phyloP scores from a whole-genome alignment of 768 basidiomycete species.

The Flagelloscypha sp. region DNA sequence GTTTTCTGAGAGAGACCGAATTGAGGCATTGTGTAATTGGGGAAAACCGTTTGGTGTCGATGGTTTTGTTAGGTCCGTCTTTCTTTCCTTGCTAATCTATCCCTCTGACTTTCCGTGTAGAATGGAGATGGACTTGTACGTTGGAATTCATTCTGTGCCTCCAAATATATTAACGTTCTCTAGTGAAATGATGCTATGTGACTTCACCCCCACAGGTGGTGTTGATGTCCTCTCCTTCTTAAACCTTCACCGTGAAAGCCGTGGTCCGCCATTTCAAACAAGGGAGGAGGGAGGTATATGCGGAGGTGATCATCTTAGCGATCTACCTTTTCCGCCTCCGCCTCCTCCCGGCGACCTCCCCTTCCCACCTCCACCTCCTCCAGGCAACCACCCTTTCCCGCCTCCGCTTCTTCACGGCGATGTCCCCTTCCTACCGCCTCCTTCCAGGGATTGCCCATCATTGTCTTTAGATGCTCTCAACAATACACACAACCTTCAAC shows the following conservation, averaged over 20 bases:
- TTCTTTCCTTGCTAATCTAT: slow-evolving; percentile 4
- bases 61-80: slow-evolving; percentile 34
- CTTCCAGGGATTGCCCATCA: background rate
- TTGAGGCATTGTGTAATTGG: slow-evolving; percentile 35
- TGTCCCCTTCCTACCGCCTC: no score
- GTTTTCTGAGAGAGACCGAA: slow-evolving; percentile 24
- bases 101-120: slow-evolving; percentile 9
- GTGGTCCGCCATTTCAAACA: no score
- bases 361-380: no score
- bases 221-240: slow-evolving; percentile 16
- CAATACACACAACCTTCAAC: slow-evolving; percentile 7
- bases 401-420: no score
- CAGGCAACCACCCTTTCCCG: no score
- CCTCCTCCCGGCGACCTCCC: no score
- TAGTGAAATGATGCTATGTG: slow-evolving; percentile 30
- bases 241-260: no score
- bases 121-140: slow-evolving; percentile 25
- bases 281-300: no score
- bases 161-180: background rate
- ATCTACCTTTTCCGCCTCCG: no score
- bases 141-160: background rate
- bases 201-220: slow-evolving; percentile 23
- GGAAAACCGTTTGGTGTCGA: slow-evolving; percentile 32
- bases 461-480: slow-evolving; percentile 2
- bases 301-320: no score